Evolutionary conservation across 2,329 filamentous ascomycete species (phyloP).

Genomic region (Neonectria ditissima): DNA sequence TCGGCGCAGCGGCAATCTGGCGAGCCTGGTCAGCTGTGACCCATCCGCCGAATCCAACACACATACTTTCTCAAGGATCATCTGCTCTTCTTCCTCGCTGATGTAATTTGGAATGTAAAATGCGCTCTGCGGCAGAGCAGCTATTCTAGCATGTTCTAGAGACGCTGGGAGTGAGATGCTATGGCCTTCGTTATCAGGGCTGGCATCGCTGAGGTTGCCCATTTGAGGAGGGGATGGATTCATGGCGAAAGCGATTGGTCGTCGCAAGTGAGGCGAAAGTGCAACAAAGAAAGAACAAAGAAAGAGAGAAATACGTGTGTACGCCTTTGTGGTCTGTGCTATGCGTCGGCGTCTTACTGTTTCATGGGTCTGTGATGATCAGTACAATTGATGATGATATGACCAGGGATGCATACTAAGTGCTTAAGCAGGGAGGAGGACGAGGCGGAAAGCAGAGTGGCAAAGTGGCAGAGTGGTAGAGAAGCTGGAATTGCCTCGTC

Average conservation of each 20-base stretch:
- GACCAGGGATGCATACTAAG: conserved; percentile 5
- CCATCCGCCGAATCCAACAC: conserved; percentile 37
- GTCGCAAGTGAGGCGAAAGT: conserved; percentile 5
- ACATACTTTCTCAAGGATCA: conserved; percentile 76
- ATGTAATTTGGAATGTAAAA: conserved; percentile 93
- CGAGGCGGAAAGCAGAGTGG: neutral
- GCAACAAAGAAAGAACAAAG: no score
- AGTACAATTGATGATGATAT: conserved; percentile 20
- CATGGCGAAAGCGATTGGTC: conserved; percentile 28
- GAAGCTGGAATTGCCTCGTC: conserved; percentile 15
- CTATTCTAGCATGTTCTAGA: conserved; percentile 65
- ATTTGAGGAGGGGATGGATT: conserved; percentile 21
- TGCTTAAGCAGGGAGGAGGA: neutral
- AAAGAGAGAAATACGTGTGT: conserved; percentile 2
- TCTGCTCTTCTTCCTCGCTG: conserved; percentile 76
- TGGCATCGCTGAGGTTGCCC: neutral
- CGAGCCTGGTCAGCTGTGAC: conserved; percentile 31
- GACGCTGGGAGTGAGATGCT: conserved; percentile 56
- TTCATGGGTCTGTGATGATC: conserved; percentile 12
- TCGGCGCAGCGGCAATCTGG: conserved; percentile 72
- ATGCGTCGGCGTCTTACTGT: conserved; percentile 5
- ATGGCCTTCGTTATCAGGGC: conserved; percentile 19
- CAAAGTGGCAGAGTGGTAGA: neutral
- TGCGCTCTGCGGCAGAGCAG: conserved; percentile 70
- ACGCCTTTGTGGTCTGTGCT: conserved; percentile 4